Base-by-base conservation (phyloP, 2,329 filamentous ascomycete genomes). In the Calonectria pauciramosa region DNA sequence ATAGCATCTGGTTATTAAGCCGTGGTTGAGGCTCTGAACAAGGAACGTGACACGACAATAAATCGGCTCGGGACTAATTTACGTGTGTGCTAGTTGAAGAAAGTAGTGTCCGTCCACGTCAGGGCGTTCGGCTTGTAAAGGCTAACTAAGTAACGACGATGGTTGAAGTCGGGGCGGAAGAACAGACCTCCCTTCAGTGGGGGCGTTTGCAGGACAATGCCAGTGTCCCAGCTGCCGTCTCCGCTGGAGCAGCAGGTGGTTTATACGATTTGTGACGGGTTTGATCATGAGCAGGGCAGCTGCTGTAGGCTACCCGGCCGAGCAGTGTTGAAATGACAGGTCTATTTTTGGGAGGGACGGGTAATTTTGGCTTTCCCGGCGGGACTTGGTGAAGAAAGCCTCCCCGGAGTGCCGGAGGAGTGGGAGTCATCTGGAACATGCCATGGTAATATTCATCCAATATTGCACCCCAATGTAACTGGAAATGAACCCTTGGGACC, bases 401-500 rank as follows among this genome's bases (percentile, higher is more conserved):
- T 52, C 26, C 30, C 41, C 56, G 38, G 54, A 32, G 38, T 60
- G 67, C 54, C 67, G 52, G 52, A 38, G 56, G 56, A 60, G 56
- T 63, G 56, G 68, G 49, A 71, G 63, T 44, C 52, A 65, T 54
- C 56, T 68, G 56, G 56, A 74, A 71, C 65, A 71, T 51, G 41
- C 32, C 68, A 68, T 54, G 60, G 54, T 70, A 70, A 70, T 68
- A 72, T 71, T 66, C 30, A 52, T 36, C 64, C 60, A 64, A 51
- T 68, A 65, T 68, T 56, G 56, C 56, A 63, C 71, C 71, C 47
- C 56, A 59, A 54, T 70, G 71, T 52, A 68, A 63, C 65, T 71
- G 72, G 51, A 70, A 68, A 73, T 63, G 56, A 64, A 38, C 68
- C 67, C 68, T 76, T 76, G 74, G 51, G 66, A 72, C 65, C 74